Conservation (phyloP, 2,329 filamentous ascomycete species). For the Chaetoscypha palmicola region DNA sequence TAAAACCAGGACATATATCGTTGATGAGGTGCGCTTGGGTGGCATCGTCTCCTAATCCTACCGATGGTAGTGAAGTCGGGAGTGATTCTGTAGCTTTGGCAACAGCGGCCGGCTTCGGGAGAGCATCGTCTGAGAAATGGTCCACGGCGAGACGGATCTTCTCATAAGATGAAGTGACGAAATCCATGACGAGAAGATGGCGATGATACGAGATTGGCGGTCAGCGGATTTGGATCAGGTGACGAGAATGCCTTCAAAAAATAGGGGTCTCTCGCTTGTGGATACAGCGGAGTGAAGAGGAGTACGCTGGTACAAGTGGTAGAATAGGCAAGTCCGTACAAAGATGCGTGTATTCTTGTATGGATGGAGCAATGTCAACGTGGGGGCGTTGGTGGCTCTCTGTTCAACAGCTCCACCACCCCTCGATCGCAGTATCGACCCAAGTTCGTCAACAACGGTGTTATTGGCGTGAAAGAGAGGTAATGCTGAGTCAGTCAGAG, state of each 20-base stretch:
- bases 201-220: neutral
- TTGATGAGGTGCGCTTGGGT: slow-evolving; percentile 37
- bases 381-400: too few species aligned
- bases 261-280: too few species aligned
- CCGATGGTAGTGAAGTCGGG: slow-evolving; percentile 30
- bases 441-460: too few species aligned
- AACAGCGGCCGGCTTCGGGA: slow-evolving; percentile 22
- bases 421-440: too few species aligned
- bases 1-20: slow-evolving; percentile 37
- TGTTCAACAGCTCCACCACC: too few species aligned
- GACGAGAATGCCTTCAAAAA: too few species aligned
- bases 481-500: neutral
- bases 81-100: slow-evolving; percentile 26
- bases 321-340: too few species aligned
- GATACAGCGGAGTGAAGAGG: too few species aligned
- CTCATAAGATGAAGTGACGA: slow-evolving; percentile 21
- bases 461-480: too few species aligned
- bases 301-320: too few species aligned
- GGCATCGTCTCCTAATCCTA: slow-evolving; percentile 37
- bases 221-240: slow-evolving; percentile 2
- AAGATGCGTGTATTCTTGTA: too few species aligned
- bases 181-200: slow-evolving; percentile 18
- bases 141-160: slow-evolving; percentile 20
- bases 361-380: too few species aligned
- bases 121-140: slow-evolving; percentile 17